phyloP scores from a whole-genome alignment of 495 filamentous ascomycete genomes.

The Trichoderma asperelloides region DNA sequence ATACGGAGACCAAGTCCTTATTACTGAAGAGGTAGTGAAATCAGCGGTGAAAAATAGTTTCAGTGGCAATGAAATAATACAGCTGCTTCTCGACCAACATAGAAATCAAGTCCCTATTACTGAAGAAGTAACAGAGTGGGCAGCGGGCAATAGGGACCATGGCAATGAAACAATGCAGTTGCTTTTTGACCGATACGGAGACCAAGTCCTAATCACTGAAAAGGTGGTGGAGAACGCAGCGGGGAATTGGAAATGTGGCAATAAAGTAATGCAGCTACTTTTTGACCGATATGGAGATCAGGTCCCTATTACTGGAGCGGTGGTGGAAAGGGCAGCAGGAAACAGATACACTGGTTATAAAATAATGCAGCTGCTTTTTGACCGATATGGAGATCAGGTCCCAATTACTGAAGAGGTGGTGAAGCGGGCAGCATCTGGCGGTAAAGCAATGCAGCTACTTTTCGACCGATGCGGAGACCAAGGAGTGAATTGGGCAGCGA shows the following conservation, averaged over 20 bases:
- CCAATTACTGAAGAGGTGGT: conserved; percentile 13
- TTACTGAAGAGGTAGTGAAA: conserved; percentile 14
- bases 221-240: conserved; percentile 16
- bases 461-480: conserved; percentile 7
- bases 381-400: background rate
- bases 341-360: background rate
- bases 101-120: conserved; percentile 8
- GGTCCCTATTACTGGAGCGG: conserved; percentile 9
- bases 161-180: conserved; percentile 13
- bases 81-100: conserved; percentile 12
- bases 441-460: conserved; percentile 13
- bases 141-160: conserved; percentile 4
- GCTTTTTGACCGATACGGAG: conserved; percentile 11
- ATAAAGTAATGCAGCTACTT: conserved; percentile 13
- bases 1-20: background rate
- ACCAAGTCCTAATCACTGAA: conserved; percentile 10
- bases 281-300: conserved; percentile 7
- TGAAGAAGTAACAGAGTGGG: conserved; percentile 14
- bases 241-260: background rate
- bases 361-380: conserved; percentile 15
- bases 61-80: conserved; percentile 13
- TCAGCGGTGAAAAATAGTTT: conserved; percentile 9
- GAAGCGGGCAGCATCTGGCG: conserved; percentile 12
- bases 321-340: conserved; percentile 14
- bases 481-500: background rate